phyloP scores from a whole-genome alignment of 192 early-diverging fungal genomes.

The Podochytrium sp. region DNA sequence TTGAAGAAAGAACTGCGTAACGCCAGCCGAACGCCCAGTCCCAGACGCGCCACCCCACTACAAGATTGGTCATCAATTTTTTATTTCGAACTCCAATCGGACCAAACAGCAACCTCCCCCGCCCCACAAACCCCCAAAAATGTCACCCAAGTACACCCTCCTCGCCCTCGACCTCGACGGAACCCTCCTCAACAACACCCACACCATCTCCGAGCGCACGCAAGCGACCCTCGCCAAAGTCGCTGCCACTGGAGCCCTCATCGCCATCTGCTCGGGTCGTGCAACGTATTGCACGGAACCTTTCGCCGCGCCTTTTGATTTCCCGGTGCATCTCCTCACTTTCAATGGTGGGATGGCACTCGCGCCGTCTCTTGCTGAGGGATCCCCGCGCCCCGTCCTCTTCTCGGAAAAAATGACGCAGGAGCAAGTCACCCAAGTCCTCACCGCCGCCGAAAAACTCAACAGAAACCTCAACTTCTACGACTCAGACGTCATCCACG shows the following conservation, averaged over 20 bases:
- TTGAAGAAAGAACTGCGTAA: too few relatives aligned
- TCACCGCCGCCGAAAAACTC: neutral
- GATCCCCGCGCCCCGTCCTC: neutral
- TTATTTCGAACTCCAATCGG: too few relatives aligned
- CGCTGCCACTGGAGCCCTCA: neutral
- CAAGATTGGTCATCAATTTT: too few relatives aligned
- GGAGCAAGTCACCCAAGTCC: neutral
- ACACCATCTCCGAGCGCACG: neutral
- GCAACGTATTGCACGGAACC: neutral
- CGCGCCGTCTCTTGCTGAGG: neutral
- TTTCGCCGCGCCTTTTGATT: neutral
- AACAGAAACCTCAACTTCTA: constrained; percentile 6
- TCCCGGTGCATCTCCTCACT: neutral
- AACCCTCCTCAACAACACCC: neutral
- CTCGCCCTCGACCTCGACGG: constrained; percentile 11
- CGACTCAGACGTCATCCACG: neutral
- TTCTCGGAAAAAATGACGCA: neutral
- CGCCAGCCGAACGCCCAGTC: too few relatives aligned
- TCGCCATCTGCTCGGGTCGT: neutral
- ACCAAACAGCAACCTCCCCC: too few relatives aligned
- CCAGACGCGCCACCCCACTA: too few relatives aligned
- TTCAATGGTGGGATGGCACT: constrained; percentile 7
- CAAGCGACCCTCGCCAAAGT: neutral
- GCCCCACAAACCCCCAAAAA: too few relatives aligned
- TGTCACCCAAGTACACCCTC: neutral